Percentiles rank a stretch among this genome's conserved stretches.
Conservation (phyloP, 208 protist species). For the Crithidia thermophila region DNA sequence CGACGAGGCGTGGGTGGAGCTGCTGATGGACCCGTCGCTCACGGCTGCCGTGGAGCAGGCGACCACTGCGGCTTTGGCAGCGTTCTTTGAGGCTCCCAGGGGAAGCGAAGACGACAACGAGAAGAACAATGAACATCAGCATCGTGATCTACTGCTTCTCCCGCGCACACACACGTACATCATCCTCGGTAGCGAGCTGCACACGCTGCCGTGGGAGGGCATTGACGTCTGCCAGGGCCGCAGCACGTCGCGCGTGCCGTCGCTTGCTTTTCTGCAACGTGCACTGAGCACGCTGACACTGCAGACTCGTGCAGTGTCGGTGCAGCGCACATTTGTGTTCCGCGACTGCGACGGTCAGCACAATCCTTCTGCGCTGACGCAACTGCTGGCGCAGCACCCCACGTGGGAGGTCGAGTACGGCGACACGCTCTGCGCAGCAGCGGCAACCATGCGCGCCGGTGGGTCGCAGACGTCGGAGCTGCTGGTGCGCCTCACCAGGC, state of each 20-base stretch:
- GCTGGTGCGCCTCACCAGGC: conserved; percentile 13
- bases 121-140: not conserved
- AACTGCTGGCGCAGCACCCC: conserved; percentile 21
- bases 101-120: not conserved
- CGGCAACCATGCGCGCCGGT: not conserved
- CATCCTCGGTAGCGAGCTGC: conserved; percentile 49
- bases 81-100: conserved; percentile 16
- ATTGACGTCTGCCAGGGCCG: conserved; percentile 44
- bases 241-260: conserved; percentile 56
- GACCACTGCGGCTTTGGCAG: conserved; percentile 15
- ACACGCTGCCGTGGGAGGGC: conserved; percentile 67
- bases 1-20: conserved; percentile 16
- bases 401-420: conserved; percentile 34
- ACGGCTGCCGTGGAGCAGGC: conserved; percentile 14
- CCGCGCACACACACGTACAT: conserved; percentile 69
- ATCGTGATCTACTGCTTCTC: conserved; percentile 49
- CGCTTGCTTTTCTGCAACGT: conserved; percentile 17
- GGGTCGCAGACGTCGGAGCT: conserved; percentile 15
- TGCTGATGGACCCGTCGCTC: conserved; percentile 28
- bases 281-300: not conserved
- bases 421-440: conserved; percentile 7
- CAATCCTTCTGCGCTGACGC: conserved; percentile 2
- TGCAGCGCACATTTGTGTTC: conserved; percentile 26
- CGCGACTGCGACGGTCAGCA: conserved; percentile 31
- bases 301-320: conserved; percentile 3